Evolutionary conservation across 352 stramenopile genomes (phyloP), one percentile per base, ranked within the genome.

Genomic region (Phytophthora ohioensis): DNA sequence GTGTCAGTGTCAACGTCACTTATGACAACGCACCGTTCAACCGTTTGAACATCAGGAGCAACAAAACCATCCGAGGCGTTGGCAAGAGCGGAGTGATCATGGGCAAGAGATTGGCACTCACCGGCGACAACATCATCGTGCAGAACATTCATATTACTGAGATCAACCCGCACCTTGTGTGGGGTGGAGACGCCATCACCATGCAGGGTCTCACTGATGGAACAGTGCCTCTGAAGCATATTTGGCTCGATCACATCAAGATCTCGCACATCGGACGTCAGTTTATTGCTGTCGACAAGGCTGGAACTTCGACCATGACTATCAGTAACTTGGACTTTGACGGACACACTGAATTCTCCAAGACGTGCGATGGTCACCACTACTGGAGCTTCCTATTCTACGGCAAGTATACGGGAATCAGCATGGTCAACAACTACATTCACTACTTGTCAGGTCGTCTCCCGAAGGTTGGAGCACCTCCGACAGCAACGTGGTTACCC

Each of bases 111-210:
- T 31, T 80, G 1, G 68, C 48, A 32, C 43, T 81, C 32, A 53
- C 52, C 17, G 66, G 71, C 35, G 55, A 75, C 62, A 83, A 80
- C 57, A 71, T 83, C 31, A 83, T 83, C 41, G 30, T 83, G n/a
- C 73, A 83, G 46, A 80, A 84, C 51, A 67, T 80, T 49, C 68
- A 81, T 54, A 79, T 81, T 52, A 78, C 69, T 12, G 64, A 81
- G 5, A 34, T 81, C 64, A 71, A 71, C 67, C 67, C 67, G 64
- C 63, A 81, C 55, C 27, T 57, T 15, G 59, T 67, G 36, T 67
- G 59, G 59, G 62, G 62, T 27, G 62, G 53, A 7, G 62, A 63
- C 53, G 64, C 64, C 30, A 71, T 72, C 35, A 46, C 30, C n/a
- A 60, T 67, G 2, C 49, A 67, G 10, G 71, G 71, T 17, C 36